Evolutionary conservation across 2,329 filamentous ascomycete genomes (phyloP).

Genomic region (Tricladium varicosporioides): DNA sequence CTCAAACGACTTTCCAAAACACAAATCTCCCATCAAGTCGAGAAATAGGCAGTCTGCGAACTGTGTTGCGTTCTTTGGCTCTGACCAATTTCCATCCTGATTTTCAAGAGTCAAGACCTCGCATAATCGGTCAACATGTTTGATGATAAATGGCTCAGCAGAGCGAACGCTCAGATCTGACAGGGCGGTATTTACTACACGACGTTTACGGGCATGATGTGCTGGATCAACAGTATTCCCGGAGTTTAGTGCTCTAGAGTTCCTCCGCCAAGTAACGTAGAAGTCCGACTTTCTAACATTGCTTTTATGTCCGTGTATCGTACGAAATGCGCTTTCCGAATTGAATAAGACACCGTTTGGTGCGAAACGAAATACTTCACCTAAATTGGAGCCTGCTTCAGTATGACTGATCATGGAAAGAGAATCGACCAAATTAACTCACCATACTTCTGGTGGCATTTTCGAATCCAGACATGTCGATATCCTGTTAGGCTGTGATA

Average conservation of each 20-base stretch:
- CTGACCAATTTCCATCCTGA: not conserved
- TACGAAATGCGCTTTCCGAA: not conserved
- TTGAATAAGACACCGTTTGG: not conserved
- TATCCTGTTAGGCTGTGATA: not conserved
- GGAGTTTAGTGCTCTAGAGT: not conserved
- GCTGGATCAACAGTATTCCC: not conserved
- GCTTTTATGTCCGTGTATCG: not conserved
- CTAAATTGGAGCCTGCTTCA: not conserved
- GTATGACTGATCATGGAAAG: not conserved
- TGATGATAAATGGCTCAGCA: not conserved
- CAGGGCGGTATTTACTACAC: not conserved
- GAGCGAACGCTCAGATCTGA: not conserved
- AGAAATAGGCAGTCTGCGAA: not conserved
- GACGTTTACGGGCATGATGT: not conserved
- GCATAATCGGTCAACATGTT: conserved; percentile 8
- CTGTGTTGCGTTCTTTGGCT: conserved; percentile 1
- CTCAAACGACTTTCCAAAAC: conserved; percentile 9
- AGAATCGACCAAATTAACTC: not conserved
- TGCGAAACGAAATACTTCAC: not conserved
- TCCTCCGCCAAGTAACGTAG: not conserved
- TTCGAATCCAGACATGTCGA: not conserved
- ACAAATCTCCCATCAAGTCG: conserved; percentile 9
- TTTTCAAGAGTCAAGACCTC: not conserved
- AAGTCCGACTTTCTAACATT: not conserved
- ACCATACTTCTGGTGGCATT: not conserved